Evolutionary conservation across 257 asterid species (phyloP), one percentile per base, ranked within the genome.

Genomic region (Primulina huaijiensis): DNA sequence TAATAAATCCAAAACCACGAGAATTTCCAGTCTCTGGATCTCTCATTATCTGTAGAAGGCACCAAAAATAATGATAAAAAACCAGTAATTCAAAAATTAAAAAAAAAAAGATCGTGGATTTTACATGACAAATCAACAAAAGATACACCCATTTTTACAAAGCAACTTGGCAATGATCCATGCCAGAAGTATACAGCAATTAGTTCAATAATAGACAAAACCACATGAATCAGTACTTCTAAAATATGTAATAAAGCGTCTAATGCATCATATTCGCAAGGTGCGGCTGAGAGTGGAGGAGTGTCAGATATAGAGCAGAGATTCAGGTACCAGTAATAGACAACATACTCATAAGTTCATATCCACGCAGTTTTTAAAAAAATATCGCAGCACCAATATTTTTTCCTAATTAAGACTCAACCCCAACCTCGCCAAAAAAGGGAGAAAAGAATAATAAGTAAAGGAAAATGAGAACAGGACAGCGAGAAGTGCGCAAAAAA

Each of bases 1-100:
- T 93, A 70, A 93, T 87, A 74, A 93, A 93, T 40, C 99, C 99
- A 76, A 93, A 93, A 67, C 99, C 96, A 40, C 97, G 90, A 4
- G 99, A 93, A 74, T 93, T 93, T 65, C 99, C 97, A 14, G 97
- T 89, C 80, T 89, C 96, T 1, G 95, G 97, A 78, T 93, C 97
- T 81, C 99, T 87, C 99, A 93, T 93, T 46, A 93, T 93, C 97
- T 93, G 90, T 81, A 62, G 76, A 53, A 43, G 58, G 17, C 50
- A 52, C 8, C 7, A 17, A 50, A 46, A 50, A 50, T 50, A 50
- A 50, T 16, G 57, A 50, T 50, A 50, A 16, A 12, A 50, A 16
- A 16, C 8, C 57, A 50, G 21, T 50, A 14, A 14, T 17, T 50
- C 8, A 17, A 16, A 43, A 17, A 14, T 16, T n/a, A n/a, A n/a